Percentiles rank a stretch among this genome's conserved stretches.
Evolutionary conservation across 2,329 filamentous ascomycete genomes (phyloP).

Genomic region (Ascochyta koolunga): DNA sequence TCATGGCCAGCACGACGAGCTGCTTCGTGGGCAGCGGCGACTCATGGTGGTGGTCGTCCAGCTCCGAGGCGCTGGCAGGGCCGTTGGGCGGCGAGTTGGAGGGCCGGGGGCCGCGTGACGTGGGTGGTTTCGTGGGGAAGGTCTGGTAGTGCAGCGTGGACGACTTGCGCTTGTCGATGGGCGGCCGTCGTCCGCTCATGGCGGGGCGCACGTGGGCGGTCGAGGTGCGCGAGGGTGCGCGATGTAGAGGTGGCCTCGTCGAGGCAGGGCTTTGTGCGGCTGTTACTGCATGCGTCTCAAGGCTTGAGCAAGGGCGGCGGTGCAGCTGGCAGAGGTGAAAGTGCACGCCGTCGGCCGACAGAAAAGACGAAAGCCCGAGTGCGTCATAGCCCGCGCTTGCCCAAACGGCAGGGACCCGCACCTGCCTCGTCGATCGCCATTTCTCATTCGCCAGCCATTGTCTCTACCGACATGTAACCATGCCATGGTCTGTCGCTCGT

Average conservation of each 20-base stretch:
- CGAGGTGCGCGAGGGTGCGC: not conserved
- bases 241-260: constrained; percentile 29
- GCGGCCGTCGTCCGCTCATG: constrained; percentile 44
- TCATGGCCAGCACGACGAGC: constrained; percentile 81
- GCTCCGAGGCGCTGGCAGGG: constrained; percentile 42
- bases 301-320: not conserved
- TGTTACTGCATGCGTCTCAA: constrained; percentile 2
- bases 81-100: constrained; percentile 35
- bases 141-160: constrained; percentile 77
- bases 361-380: constrained; percentile 18
- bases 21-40: constrained; percentile 84
- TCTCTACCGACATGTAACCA: not conserved
- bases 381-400: constrained; percentile 15
- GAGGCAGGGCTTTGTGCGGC: constrained; percentile 14
- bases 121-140: constrained; percentile 77
- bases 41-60: constrained; percentile 53
- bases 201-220: constrained; percentile 13
- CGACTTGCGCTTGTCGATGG: constrained; percentile 53
- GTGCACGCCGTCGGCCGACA: not conserved
- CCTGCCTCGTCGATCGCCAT: not conserved
- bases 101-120: constrained; percentile 63
- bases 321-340: constrained; percentile 1
- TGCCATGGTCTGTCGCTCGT: not conserved
- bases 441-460: constrained; percentile 5
- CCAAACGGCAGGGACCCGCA: constrained; percentile 15